phyloP scores from a whole-genome alignment of 2,329 filamentous ascomycete genomes.

The Fusarium staphyleae region DNA sequence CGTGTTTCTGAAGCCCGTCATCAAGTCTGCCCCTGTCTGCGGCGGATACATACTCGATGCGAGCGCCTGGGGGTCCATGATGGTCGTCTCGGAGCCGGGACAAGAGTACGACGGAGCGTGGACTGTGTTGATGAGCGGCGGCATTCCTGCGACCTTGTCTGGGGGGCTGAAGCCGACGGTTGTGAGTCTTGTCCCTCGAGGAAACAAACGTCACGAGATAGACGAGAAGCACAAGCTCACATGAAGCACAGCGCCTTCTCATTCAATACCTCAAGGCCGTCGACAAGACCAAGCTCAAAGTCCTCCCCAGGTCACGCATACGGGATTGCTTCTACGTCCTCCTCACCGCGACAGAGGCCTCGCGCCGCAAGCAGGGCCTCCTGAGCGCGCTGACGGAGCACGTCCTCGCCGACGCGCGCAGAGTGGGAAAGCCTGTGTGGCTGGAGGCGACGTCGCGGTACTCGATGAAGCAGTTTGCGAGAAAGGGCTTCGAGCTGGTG shows the following conservation, averaged over 20 bases:
- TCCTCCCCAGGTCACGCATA: background rate
- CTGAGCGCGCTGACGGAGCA: conserved; percentile 1
- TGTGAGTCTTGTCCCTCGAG: background rate
- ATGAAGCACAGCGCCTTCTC: conserved; percentile 6
- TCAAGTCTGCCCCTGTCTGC: background rate
- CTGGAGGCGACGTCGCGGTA: conserved; percentile 17
- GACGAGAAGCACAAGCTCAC: background rate
- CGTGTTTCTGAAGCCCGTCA: conserved; percentile 6
- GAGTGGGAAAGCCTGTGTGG: conserved; percentile 15
- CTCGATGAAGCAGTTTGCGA: conserved; percentile 14
- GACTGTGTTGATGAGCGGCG: conserved; percentile 5
- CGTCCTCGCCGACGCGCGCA: conserved; percentile 3
- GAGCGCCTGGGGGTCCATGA: conserved; percentile 13
- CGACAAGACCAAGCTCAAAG: conserved; percentile 7
- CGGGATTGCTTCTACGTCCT: conserved; percentile 17
- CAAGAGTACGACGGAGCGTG: conserved; percentile 13
- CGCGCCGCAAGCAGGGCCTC: conserved; percentile 11
- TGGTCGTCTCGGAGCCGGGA: conserved; percentile 19
- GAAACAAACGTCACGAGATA: background rate
- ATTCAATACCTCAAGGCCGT: conserved; percentile 5
- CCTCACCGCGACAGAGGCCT: conserved; percentile 5
- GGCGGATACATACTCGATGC: conserved; percentile 18
- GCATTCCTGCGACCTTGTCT: conserved; percentile 12
- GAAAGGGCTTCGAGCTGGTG: conserved; percentile 12
- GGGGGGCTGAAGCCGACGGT: conserved; percentile 6